Evolutionary conservation across 768 basidiomycete species (phyloP), one percentile per base, ranked within the genome.

Genomic region (Leucosporidium yakuticum): DNA sequence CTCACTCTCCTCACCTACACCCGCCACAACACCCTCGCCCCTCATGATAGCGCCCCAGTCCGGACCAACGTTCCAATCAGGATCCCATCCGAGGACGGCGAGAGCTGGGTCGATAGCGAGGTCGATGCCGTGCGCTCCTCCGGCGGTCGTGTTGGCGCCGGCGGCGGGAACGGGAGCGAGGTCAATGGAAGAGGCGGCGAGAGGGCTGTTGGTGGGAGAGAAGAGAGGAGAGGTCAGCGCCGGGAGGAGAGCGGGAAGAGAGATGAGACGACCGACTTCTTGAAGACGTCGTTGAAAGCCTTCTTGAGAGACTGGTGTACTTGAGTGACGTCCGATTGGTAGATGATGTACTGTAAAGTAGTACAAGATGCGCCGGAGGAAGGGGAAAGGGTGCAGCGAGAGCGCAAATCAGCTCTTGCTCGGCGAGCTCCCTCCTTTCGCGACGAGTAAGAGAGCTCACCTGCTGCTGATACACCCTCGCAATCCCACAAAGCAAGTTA

Each of bases 391-490:
- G 39, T 44, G 39, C 39, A 44, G 39, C 39, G 39, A 15, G 14
- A 15, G 39, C 3, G 17, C 39, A 15, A 17, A 47, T 69, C 62
- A 64, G 32, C 47, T 55, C 7, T 21, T 11, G 9, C 47, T 56
- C 34, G 44, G 15, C 39, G 39, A 44, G 39, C 39, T 44, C 8
- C n/a, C n/a, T n/a, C n/a, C n/a, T n/a, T n/a, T n/a, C 2, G 39
- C 20, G 39, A 0, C 20, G 4, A 12, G 15, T 0, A 11, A 14
- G 21, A 25, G n/a, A 31, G 23, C 50, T 36, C 25, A 62, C 70
- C 67, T 72, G 62, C 55, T 68, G 67, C 49, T 65, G 64, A 47
- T 63, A 72, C 15, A 72, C 70, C 19, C 70, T 47, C 20, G 67
- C 62, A 32, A 72, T 69, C 7, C 70, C 70, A 5, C 62, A 44